A percentile compares a stretch with the other conserved stretches of the same genome.
phyloP scores from a whole-genome alignment of 208 protist species.

The Angomonas ambiguus region DNA sequence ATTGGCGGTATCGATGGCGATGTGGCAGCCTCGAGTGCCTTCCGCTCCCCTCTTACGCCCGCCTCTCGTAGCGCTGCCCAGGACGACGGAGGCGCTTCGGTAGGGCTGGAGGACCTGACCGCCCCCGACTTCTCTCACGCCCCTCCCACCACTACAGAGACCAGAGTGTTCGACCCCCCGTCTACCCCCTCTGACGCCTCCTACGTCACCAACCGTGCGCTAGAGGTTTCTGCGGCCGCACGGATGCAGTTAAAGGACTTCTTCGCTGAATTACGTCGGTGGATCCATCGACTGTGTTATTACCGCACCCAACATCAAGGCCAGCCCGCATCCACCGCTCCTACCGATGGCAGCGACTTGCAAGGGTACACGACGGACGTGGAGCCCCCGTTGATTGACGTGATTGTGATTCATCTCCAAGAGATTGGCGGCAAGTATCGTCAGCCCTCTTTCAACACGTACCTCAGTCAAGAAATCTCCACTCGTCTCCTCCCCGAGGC shows the following conservation, averaged over 20 bases:
- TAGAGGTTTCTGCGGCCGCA: conserved; percentile 12
- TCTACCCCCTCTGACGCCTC: not conserved
- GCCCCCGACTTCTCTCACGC: not conserved
- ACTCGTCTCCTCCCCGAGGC: conserved; percentile 51
- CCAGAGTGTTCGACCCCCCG: not conserved
- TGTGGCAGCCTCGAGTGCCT: not conserved
- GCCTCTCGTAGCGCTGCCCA: too few relatives aligned
- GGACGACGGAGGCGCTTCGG: too few relatives aligned
- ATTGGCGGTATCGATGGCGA: conserved; percentile 54
- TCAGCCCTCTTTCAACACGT: conserved; percentile 47
- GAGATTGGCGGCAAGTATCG: conserved; percentile 73
- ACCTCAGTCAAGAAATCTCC: conserved; percentile 37
- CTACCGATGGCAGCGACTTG: not conserved
- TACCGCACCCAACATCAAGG: not conserved
- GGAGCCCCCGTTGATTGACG: conserved; percentile 50
- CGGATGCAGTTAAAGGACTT: conserved; percentile 38
- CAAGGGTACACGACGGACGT: conserved; percentile 19
- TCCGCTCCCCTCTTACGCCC: too few relatives aligned
- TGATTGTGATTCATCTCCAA: conserved; percentile 83
- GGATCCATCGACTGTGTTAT: conserved; percentile 43
- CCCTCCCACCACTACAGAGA: not conserved
- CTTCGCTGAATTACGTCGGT: conserved; percentile 48
- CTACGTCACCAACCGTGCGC: not conserved
- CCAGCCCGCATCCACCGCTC: not conserved
- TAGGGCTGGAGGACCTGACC: conserved; percentile 4